Evolutionary conservation across 306 rosid species (phyloP).

Genomic region (Lathyrus oleraceus): DNA sequence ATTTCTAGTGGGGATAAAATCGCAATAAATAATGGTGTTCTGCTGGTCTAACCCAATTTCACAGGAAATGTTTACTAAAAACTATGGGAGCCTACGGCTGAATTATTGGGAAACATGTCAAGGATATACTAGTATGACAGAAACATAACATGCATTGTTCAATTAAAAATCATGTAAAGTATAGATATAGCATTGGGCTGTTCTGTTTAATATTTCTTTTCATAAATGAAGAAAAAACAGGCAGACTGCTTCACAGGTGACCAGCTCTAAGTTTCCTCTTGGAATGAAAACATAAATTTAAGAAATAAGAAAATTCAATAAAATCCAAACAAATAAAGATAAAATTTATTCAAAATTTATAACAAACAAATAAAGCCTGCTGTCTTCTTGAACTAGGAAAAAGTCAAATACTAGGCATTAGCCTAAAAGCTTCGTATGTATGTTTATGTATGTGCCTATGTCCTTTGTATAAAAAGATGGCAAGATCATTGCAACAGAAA

Average conservation of each 20-base stretch:
- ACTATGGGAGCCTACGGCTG: not conserved
- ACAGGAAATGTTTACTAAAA: not conserved
- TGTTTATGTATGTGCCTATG: not conserved
- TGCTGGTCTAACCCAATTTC: not conserved
- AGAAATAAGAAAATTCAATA: not conserved
- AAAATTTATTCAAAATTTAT: not conserved
- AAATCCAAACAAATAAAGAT: not conserved
- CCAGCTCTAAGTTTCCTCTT: not conserved
- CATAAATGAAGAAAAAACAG: not conserved
- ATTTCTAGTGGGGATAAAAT: not conserved
- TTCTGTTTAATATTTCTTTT: not conserved
- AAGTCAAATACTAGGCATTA: slow-evolving; percentile 18
- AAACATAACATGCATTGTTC: slow-evolving; percentile 8
- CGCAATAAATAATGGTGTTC: not conserved
- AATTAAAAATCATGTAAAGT: not conserved
- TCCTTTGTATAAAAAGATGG: slow-evolving; percentile 6
- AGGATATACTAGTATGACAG: not conserved
- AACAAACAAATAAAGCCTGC: slow-evolving; percentile 1
- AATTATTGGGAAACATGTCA: slow-evolving; percentile 1
- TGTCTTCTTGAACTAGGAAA: slow-evolving; percentile 11
- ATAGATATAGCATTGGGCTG: not conserved
- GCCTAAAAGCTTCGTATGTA: not conserved
- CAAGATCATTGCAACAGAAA: slow-evolving; percentile 16
- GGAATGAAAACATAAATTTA: slow-evolving; percentile 7
- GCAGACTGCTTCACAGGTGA: not conserved